Conservation (phyloP, 352 stramenopile species). For the Phytophthora multivora region DNA sequence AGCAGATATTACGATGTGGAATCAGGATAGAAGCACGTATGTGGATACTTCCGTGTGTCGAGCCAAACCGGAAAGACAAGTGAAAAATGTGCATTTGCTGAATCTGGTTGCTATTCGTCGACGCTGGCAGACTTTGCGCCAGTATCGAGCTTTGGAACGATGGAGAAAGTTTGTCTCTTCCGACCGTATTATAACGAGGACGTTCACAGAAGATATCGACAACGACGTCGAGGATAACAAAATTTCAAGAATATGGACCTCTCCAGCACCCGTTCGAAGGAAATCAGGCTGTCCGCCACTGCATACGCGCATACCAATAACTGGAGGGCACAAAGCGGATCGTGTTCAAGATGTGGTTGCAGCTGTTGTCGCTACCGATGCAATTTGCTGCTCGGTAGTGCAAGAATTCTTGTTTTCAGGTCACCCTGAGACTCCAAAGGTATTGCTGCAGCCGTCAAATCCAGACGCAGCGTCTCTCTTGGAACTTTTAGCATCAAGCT, state of each 20-base stretch:
- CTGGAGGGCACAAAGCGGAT: neutral
- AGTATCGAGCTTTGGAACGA: constrained; percentile 34
- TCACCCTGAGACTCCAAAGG: neutral
- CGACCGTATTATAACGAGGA: neutral
- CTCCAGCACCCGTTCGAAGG: neutral
- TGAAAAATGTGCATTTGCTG: constrained; percentile 35
- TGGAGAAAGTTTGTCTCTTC: constrained; percentile 33
- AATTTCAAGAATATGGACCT: neutral
- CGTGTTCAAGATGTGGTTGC: constrained; percentile 30
- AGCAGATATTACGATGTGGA: too few species aligned
- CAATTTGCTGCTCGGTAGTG: constrained; percentile 51
- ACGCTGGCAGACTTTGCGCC: constrained; percentile 25
- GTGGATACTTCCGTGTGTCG: constrained; percentile 14
- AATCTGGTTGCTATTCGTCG: constrained; percentile 43
- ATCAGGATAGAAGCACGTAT: constrained; percentile 20
- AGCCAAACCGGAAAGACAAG: constrained; percentile 4
- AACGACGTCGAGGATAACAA: neutral
- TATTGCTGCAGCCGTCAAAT: neutral
- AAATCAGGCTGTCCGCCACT: constrained; percentile 18
- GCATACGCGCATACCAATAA: neutral
- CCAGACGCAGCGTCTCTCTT: too few species aligned
- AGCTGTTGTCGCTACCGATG: constrained; percentile 29
- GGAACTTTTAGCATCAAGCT: constrained; percentile 23
- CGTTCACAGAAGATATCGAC: too few species aligned
- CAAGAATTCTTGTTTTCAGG: constrained; percentile 42